phyloP scores from a whole-genome alignment of 306 rosid species.

The Prunus fruticosa region DNA sequence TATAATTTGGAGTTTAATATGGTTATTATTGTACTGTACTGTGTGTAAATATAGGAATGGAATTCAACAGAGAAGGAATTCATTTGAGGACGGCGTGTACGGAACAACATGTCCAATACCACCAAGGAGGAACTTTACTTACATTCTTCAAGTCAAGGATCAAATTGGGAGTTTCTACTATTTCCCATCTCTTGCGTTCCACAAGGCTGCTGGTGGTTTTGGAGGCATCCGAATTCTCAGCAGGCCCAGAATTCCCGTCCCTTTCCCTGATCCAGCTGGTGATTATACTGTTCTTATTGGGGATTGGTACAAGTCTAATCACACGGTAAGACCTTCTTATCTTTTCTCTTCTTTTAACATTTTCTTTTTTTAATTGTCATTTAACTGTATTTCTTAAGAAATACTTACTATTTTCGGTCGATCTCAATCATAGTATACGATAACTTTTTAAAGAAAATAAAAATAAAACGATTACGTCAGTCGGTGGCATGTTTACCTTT shows the following conservation, averaged over 20 bases:
- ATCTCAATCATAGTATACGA: too few species aligned
- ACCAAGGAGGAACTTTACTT: constrained; percentile 83
- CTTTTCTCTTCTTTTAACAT: not conserved
- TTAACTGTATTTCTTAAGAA: not conserved
- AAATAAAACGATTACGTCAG: too few species aligned
- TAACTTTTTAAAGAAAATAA: not conserved
- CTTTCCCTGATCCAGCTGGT: constrained; percentile 82
- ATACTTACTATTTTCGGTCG: too few species aligned
- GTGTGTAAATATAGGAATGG: constrained; percentile 56
- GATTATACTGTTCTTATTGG: constrained; percentile 91
- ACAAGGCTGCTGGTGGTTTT: constrained; percentile 96
- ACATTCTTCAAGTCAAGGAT: constrained; percentile 94
- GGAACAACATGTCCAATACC: constrained; percentile 99
- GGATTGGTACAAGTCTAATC: constrained; percentile 88
- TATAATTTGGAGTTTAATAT: not conserved
- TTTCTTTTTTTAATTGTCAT: not conserved
- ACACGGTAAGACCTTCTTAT: constrained; percentile 52
- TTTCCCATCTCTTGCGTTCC: constrained; percentile 90
- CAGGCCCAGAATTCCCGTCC: constrained; percentile 91
- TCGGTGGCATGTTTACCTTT: not conserved
- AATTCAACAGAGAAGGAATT: constrained; percentile 83
- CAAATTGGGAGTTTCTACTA: constrained; percentile 94
- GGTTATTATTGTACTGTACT: not conserved
- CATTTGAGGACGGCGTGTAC: constrained; percentile 77
- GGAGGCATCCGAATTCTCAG: constrained; percentile 96